Conservation (phyloP, 2,329 filamentous ascomycete genomes). For the Apiospora aurea region DNA sequence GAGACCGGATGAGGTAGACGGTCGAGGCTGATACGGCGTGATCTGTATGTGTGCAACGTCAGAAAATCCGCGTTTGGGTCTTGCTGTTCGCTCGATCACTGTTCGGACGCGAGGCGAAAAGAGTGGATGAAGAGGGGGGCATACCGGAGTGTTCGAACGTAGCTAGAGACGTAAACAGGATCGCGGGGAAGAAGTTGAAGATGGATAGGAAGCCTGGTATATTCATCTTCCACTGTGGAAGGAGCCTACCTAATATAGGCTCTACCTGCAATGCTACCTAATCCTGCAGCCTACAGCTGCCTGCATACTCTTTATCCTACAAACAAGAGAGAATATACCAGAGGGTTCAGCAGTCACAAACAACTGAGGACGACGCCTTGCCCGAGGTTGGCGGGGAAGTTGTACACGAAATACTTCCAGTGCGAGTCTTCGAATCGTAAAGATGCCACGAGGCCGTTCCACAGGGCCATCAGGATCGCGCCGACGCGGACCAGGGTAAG, state of each 20-base stretch:
- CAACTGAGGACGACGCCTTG: conserved; percentile 67
- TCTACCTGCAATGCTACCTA: too few species aligned
- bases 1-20: conserved; percentile 68
- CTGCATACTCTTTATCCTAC: too few species aligned
- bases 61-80: neutral
- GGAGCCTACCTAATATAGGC: too few species aligned
- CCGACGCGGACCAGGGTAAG: conserved; percentile 60
- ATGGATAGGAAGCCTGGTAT: too few species aligned
- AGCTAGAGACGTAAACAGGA: conserved; percentile 68
- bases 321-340: too few species aligned
- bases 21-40: conserved; percentile 69
- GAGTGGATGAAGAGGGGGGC: neutral
- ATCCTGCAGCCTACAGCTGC: too few species aligned
- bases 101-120: too few species aligned
- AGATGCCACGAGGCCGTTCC: conserved; percentile 59
- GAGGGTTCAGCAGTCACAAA: too few species aligned
- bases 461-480: conserved; percentile 58
- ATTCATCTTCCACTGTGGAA: too few species aligned
- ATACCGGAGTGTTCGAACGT: conserved; percentile 67
- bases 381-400: conserved; percentile 65
- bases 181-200: conserved; percentile 62
- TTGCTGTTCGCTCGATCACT: neutral
- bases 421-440: conserved; percentile 56
- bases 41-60: conserved; percentile 49
- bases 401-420: conserved; percentile 63